A percentile compares a stretch with the other conserved stretches of the same genome.
Conservation (phyloP, 768 basidiomycete genomes). For the Cytidiella melzeri region DNA sequence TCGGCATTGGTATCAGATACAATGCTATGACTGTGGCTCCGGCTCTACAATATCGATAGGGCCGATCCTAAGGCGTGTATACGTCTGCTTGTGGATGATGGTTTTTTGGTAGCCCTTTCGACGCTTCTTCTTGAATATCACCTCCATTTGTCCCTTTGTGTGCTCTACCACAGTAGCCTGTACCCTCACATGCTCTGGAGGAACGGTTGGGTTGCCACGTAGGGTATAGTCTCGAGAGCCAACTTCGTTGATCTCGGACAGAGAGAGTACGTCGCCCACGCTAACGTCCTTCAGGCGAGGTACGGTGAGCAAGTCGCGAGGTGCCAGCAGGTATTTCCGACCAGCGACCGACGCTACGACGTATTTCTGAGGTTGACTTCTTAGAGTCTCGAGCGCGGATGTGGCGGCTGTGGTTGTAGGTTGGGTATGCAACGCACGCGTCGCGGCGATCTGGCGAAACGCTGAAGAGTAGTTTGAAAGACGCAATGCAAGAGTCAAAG, state of each 20-base stretch:
- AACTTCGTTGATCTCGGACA: conserved; percentile 88
- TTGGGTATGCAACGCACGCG: conserved; percentile 26
- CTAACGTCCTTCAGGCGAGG: conserved; percentile 81
- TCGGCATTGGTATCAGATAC: not conserved
- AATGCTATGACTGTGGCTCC: conserved; percentile 21
- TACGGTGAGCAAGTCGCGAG: conserved; percentile 89
- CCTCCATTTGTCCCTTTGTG: conserved; percentile 90
- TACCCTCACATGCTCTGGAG: conserved; percentile 60
- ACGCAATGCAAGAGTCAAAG: not conserved
- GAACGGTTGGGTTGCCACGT: conserved; percentile 68
- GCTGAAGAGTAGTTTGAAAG: conserved; percentile 2
- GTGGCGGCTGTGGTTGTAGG: conserved; percentile 35
- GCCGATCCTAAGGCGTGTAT: conserved; percentile 91
- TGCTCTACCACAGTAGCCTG: conserved; percentile 95
- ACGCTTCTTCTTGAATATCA: conserved; percentile 93
- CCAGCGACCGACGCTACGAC: conserved; percentile 85
- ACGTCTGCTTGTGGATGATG: conserved; percentile 89
- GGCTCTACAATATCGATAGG: conserved; percentile 51
- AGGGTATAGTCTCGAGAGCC: conserved; percentile 95
- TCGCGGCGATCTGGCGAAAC: conserved; percentile 21
- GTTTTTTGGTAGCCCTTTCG: conserved; percentile 97
- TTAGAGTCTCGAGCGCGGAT: conserved; percentile 65
- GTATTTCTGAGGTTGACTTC: conserved; percentile 90
- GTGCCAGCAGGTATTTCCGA: conserved; percentile 82
- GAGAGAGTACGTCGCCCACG: conserved; percentile 78